phyloP scores from a whole-genome alignment of 2,329 filamentous ascomycete species.

The Ophiostoma himal-ulmi region DNA sequence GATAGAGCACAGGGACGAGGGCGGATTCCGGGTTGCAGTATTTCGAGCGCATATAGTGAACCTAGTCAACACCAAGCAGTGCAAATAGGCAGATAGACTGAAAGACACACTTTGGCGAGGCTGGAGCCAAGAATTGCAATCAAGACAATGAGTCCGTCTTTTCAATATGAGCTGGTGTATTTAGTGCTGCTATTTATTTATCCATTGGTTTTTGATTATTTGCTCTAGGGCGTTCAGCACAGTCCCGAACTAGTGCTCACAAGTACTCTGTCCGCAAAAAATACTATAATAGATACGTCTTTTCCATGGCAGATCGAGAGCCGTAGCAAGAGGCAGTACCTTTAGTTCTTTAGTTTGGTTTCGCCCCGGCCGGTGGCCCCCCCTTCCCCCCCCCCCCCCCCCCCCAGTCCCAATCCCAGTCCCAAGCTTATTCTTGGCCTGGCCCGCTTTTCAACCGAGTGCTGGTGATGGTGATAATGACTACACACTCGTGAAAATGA shows the following conservation, averaged over 20 bases:
- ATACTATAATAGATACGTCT: neutral
- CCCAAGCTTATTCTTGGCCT: slow-evolving; percentile 12
- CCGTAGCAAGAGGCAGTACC: neutral
- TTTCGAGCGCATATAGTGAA: neutral
- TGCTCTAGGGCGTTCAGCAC: neutral
- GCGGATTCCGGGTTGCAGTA: neutral
- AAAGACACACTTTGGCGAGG: neutral
- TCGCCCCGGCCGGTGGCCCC: slow-evolving; percentile 7
- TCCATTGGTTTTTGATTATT: neutral
- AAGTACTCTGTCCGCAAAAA: neutral
- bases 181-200: neutral
- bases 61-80: neutral
- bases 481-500: slow-evolving; percentile 13
- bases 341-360: neutral
- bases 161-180: too few species aligned
- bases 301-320: neutral
- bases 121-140: neutral
- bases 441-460: slow-evolving; percentile 10
- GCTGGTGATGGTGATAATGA: slow-evolving; percentile 15
- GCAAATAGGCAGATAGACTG: neutral
- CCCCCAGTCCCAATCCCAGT: neutral
- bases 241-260: neutral
- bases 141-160: neutral
- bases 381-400: slow-evolving; percentile 3
- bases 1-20: neutral